Base-by-base conservation (phyloP, 768 basidiomycete species). In the Auricularia heimuer region DNA sequence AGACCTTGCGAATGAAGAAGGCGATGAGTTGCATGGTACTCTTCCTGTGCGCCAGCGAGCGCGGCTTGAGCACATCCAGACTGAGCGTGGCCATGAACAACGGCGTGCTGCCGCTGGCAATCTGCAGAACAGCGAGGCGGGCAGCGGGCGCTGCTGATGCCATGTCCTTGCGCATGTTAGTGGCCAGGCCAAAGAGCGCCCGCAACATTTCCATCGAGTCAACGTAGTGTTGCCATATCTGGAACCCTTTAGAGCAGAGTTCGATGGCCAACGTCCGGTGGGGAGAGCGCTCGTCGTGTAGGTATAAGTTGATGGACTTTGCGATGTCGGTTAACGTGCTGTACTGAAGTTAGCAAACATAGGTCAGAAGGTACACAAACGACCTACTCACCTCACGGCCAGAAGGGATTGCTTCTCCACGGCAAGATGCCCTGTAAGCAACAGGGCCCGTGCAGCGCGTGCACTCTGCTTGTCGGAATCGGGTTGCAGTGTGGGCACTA, bases 21-120 rank as follows among this genome's bases (percentile, higher is more conserved):
- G 93, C 94, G 14, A 98, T 84, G 2, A 99, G 83, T 73, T 95
- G 94, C 84, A 98, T 85, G 33, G 97, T 89, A 6, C 90, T 86
- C 70, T 88, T 93, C 29, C 94, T 81, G 67, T 95, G 88, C 45
- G 89, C 86, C 21, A 90, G 78, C 3, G 83, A 85, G 18, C 82
- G 81, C 10, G 90, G 87, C 51, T 78, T 75, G 24, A 96, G 76
- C 62, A 98, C 94, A 71, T 98, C 97, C 68, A 96, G 80, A 3
- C 88, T 86, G 47, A 99, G 75, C 0, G 96, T 97, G 0, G 93
- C 90, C 89, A 98, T 98, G 77, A 98, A 96, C 11, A 98, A 74
- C 3, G 86, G 85, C 4, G 95, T 93, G 68, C 94, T 89, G 60
- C 82, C 81, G 0, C 85, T 81, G 1, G 94, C 94, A 54, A 98